Conservation (phyloP, 345 rosid genomes). For the Euphorbia peplus region DNA sequence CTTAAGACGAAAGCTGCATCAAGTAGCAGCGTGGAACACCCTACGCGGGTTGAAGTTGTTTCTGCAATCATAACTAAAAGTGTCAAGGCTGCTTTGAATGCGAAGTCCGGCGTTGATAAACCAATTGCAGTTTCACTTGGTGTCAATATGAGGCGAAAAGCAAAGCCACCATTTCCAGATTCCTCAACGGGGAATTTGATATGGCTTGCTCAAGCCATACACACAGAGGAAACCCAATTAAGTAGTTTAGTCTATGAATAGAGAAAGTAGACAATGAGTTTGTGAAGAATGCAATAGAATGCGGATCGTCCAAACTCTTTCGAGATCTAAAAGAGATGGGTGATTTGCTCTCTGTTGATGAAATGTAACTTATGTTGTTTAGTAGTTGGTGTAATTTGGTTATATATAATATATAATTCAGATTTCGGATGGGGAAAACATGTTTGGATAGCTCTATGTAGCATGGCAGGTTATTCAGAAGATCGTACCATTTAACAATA, state of each 20-base stretch:
- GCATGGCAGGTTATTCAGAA: too few relatives aligned
- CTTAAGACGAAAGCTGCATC: constrained; percentile 29
- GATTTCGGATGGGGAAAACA: constrained; percentile 29
- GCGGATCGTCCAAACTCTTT: background rate
- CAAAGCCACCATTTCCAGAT: background rate
- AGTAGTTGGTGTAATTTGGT: constrained; percentile 26
- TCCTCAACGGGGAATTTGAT: background rate
- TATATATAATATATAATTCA: constrained; percentile 12
- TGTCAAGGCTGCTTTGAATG: constrained; percentile 29
- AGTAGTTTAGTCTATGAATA: background rate
- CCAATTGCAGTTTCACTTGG: background rate
- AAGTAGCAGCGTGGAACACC: constrained; percentile 36
- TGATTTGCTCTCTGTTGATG: background rate
- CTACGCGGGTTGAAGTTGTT: constrained; percentile 44
- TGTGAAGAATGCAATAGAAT: background rate
- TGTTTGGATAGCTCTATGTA: too few relatives aligned
- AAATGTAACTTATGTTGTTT: constrained; percentile 10
- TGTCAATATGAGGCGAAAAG: background rate
- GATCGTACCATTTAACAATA: too few relatives aligned
- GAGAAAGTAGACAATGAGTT: background rate
- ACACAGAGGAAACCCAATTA: background rate
- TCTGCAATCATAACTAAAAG: constrained; percentile 44
- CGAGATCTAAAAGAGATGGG: background rate
- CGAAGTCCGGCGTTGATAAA: too few relatives aligned
- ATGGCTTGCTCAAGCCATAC: background rate